Evolutionary conservation across 208 protist genomes (phyloP).

Genomic region (Leishmania braziliensis): DNA sequence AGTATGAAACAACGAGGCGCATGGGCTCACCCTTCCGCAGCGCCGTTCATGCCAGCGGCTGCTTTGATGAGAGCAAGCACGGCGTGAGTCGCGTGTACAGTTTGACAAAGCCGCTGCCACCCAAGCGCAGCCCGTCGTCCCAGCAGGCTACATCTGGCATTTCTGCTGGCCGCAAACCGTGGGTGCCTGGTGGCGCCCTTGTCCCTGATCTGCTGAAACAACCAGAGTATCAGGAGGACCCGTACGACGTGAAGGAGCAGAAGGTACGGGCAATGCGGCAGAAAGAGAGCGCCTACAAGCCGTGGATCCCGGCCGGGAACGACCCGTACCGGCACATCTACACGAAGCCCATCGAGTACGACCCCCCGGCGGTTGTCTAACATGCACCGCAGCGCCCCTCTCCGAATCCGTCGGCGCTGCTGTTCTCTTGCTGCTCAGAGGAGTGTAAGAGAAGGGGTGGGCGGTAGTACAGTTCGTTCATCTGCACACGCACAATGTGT

Average conservation of each 20-base stretch:
- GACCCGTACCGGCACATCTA: conserved; percentile 85
- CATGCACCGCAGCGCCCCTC: neutral
- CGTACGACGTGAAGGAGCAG: conserved; percentile 86
- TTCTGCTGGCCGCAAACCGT: conserved; percentile 43
- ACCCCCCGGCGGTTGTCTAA: conserved; percentile 60
- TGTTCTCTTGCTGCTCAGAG: neutral
- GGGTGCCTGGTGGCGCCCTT: conserved; percentile 75
- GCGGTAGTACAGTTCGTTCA: neutral
- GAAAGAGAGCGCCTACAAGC: conserved; percentile 69
- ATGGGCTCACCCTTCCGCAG: conserved; percentile 59
- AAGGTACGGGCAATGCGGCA: conserved; percentile 54
- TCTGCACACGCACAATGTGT: neutral
- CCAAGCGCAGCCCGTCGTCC: conserved; percentile 35
- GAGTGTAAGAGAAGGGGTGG: neutral
- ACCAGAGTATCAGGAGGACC: conserved; percentile 91
- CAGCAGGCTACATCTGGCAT: conserved; percentile 10
- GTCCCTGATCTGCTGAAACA: conserved; percentile 66
- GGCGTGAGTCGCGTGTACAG: conserved; percentile 82
- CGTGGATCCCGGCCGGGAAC: conserved; percentile 75
- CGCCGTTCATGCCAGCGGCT: conserved; percentile 62
- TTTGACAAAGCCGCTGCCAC: conserved; percentile 74
- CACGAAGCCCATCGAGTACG: conserved; percentile 69
- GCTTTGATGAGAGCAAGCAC: conserved; percentile 78
- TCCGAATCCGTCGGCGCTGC: neutral
- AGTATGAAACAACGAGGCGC: conserved; percentile 28